Base-by-base conservation (phyloP, 2,329 filamentous ascomycete species). In the Delphinella strobiligena region DNA sequence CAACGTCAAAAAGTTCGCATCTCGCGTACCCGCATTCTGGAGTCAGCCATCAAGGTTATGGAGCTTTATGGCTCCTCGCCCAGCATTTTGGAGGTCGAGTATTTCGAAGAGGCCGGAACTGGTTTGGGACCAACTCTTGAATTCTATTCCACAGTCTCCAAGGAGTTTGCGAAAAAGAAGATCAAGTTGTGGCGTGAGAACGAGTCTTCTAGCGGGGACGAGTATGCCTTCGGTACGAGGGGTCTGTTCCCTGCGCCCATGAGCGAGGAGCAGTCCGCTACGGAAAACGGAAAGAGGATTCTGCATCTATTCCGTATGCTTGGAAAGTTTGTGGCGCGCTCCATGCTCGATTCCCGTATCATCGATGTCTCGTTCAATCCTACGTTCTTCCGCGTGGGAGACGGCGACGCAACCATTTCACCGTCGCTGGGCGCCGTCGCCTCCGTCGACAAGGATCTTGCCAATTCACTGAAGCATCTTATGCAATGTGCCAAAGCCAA, bases 1-100 rank as follows among this genome's bases (percentile, higher is more conserved):
- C 91, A 96, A 58, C 79, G 91, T 41, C 91, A 98, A 55, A 98
- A 98, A 61, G 89, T 98, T n/a, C 81, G 91, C 33, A 96, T 98
- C 45, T 94, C 89, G 4, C 78, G 91, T 32, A 78, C 77, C n/a
- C 87, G 93, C 52, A 95, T 98, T 34, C 70, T 98, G 5, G 91
- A 98, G 58, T 96, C 91, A 11, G 91, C 91, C 0, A 71, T 96
- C 59, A 98, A 98, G 61, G 91, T 98, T 19, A 96, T 98, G 89
- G 89, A 98, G 51, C 74, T 96, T 2, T 98, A 98, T 53, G 91
- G 91, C 1, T 85, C 85, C n/a, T 93, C 89, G 1, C 85, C 93
- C 43, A 96, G 89, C 57, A 84, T 96, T 19, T 66, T 98, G 1
- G 91, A 98, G 55, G 89, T 98, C 2, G 93, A 98, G 54, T 98